Percentiles rank a stretch among this genome's conserved stretches.
phyloP scores from a whole-genome alignment of 2,329 filamentous ascomycete species.

The Sphaerulina populicola region DNA sequence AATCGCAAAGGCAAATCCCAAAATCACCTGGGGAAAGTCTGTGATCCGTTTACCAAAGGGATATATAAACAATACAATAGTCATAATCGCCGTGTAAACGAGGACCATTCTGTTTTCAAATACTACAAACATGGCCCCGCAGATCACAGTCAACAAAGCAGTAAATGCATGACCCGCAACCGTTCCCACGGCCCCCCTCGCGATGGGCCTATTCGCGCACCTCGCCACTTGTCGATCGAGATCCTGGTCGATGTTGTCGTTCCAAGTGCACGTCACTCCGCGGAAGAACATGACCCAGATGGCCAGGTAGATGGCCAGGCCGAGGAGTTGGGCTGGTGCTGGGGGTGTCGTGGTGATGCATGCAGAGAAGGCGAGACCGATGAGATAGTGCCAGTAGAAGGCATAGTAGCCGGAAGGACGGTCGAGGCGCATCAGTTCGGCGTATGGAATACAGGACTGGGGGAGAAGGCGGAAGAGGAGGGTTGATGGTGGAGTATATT shows the following conservation, averaged over 20 bases:
- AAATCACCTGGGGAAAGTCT: slow-evolving; percentile 13
- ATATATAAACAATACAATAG: slow-evolving; percentile 8
- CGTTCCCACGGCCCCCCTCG: slow-evolving; percentile 11
- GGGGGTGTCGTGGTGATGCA: slow-evolving; percentile 2
- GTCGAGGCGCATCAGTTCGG: slow-evolving; percentile 12
- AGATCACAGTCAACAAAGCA: slow-evolving; percentile 4
- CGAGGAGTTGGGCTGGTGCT: neutral
- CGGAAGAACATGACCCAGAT: slow-evolving; percentile 11
- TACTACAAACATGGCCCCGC: slow-evolving; percentile 2
- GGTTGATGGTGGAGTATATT: slow-evolving; percentile 5
- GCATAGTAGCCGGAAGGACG: slow-evolving; percentile 13
- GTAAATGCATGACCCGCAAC: slow-evolving; percentile 11
- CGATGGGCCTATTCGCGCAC: slow-evolving; percentile 10
- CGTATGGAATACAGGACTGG: slow-evolving; percentile 7
- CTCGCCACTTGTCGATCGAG: slow-evolving; percentile 10
- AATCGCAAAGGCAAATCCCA: slow-evolving; percentile 13
- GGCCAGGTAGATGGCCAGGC: slow-evolving; percentile 2
- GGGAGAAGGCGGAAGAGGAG: slow-evolving; percentile 11
- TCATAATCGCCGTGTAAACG: slow-evolving; percentile 6
- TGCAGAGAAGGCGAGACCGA: slow-evolving; percentile 10
- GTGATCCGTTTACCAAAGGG: slow-evolving; percentile 14
- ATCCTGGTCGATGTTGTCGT: slow-evolving; percentile 15
- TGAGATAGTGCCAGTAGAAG: slow-evolving; percentile 14
- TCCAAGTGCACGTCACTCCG: slow-evolving; percentile 12
- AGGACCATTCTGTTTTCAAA: neutral